Percentiles rank a stretch among this genome's conserved stretches.
Evolutionary conservation across 352 stramenopile genomes (phyloP).

Genomic region (Phytophthora boehmeriae): DNA sequence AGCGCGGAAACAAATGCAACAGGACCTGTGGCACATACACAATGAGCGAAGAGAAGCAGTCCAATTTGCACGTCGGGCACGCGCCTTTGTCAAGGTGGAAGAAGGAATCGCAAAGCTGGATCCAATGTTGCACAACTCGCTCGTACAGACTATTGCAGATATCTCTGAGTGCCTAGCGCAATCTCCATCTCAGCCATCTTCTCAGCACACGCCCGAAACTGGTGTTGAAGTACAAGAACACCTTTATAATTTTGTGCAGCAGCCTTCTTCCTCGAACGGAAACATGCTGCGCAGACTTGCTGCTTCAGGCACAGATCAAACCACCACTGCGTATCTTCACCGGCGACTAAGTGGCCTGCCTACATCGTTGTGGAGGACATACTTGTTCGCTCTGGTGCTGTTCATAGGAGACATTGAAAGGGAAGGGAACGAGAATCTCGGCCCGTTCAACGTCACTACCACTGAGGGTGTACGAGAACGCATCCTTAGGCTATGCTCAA

Average conservation of each 20-base stretch:
- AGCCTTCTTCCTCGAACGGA: background rate
- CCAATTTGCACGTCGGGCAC: conserved; percentile 25
- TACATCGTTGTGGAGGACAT: conserved; percentile 29
- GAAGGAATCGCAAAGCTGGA: conserved; percentile 20
- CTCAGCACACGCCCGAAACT: background rate
- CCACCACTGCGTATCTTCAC: conserved; percentile 23
- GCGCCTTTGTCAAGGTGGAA: conserved; percentile 33
- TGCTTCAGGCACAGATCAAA: conserved; percentile 8
- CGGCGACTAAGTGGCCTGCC: conserved; percentile 37
- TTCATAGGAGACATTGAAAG: conserved; percentile 15
- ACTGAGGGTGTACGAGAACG: conserved; percentile 8
- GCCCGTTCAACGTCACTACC: background rate
- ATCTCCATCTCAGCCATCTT: conserved; percentile 3
- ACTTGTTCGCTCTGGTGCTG: conserved; percentile 32
- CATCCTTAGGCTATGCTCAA: conserved; percentile 18
- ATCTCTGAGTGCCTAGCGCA: conserved; percentile 17
- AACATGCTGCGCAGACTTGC: background rate
- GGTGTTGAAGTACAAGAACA: background rate
- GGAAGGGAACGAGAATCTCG: conserved; percentile 3
- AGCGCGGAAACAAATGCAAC: conserved; percentile 22
- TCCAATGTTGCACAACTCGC: conserved; percentile 14
- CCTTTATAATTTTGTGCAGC: background rate
- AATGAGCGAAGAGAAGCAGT: conserved; percentile 10
- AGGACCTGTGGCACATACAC: conserved; percentile 13
- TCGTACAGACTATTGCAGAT: conserved; percentile 16